Evolutionary conservation across 441 rosid genomes (phyloP), one percentile per base, ranked within the genome.

Genomic region (Jatropha multifida): DNA sequence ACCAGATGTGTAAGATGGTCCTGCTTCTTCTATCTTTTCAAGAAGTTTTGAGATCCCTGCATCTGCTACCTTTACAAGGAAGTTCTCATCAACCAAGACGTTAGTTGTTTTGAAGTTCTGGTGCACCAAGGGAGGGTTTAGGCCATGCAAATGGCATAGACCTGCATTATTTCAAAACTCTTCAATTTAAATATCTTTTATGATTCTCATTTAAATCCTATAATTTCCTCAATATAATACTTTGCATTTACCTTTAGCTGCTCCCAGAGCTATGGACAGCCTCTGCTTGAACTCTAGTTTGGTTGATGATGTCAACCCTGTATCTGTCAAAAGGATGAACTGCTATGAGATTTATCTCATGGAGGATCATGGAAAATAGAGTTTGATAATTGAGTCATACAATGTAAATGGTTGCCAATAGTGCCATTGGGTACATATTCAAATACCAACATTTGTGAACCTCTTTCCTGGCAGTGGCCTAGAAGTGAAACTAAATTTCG

Each of bases 231-330:
- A 60, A 38, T 37, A 60, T 37, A 74, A 70, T 77, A 51, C 18
- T 65, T 27, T 15, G 52, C 54, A 77, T 77, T 79, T 80, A 89
- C 94, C 96, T 90, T 79, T 90, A 61, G 92, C 96, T 13, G 92
- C 94, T 63, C 90, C 91, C 7, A 88, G 71, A 72, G 94, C 92
- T 74, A 90, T 84, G 37, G 83, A 87, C 75, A 90, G 40, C 83
- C 92, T 85, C 62, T 81, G 90, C 77, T 89, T 85, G 85, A 91
- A 90, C 81, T 88, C 90, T 52, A 91, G 80, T 76, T 81, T 83
- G 5, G 81, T 82, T n/a, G 86, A 75, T 76, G 84, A 77, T 62
- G 74, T 86, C 65, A 71, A 69, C 41, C 84, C 76, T 3, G 70
- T 51, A 77, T 84, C 86, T 82, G 86, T 61, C 63, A 72, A 40